These are phyloP conservation scores for Lenzites betulinus DNA, from an alignment of 768 basidiomycete species.

Conservation along the genomic window DNA sequence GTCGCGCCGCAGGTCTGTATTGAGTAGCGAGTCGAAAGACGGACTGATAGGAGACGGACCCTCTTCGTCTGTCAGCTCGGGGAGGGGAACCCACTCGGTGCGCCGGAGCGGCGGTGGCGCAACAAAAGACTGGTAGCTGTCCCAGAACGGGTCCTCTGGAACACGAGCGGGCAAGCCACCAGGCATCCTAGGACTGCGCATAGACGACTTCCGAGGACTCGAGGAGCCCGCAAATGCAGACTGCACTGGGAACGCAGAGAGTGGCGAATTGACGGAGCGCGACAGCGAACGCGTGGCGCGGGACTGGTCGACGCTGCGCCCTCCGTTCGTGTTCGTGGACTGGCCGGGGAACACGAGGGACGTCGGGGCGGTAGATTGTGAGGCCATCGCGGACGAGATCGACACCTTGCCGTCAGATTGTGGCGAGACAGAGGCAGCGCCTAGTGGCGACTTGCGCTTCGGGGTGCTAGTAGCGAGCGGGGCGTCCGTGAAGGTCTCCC, in stretches of 20 bases:
- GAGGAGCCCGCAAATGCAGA: background rate
- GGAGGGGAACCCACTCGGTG: conserved; percentile 14
- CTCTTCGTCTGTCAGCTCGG: conserved; percentile 9
- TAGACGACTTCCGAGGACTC: background rate
- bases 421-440: conserved; percentile 2
- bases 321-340: background rate
- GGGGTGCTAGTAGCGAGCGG: background rate
- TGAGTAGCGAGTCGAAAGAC: conserved; percentile 2
- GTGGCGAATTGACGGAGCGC: conserved; percentile 4
- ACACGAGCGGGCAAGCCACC: background rate
- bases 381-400: conserved; percentile 2
- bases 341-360: conserved; percentile 10
- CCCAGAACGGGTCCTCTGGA: background rate
- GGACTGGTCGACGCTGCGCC: background rate
- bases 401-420: conserved; percentile 5
- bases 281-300: conserved; percentile 5
- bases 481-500: conserved; percentile 3
- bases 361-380: conserved; percentile 10
- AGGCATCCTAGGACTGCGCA: background rate
- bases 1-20: conserved; percentile 12
- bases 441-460: background rate
- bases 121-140: background rate
- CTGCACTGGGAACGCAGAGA: conserved; percentile 1
- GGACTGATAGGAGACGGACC: background rate
- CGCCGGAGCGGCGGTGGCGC: conserved; percentile 17